phyloP scores from a whole-genome alignment of 768 basidiomycete species.

The Stropharia rugosoannulata region DNA sequence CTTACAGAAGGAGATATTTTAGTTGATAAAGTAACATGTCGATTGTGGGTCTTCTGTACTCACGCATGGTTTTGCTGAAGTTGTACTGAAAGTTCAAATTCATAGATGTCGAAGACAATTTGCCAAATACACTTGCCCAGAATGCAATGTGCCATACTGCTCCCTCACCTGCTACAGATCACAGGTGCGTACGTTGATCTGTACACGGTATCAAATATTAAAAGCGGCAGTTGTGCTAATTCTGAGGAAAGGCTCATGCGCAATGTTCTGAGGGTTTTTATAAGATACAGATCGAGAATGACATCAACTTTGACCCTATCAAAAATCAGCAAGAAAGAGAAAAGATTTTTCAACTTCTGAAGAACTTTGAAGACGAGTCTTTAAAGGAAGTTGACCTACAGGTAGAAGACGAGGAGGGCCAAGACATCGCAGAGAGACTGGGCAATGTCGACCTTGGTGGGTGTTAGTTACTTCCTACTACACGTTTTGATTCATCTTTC shows the following conservation, averaged over 20 bases:
- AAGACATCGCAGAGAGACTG: slow-evolving; percentile 51
- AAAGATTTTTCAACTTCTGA: slow-evolving; percentile 69
- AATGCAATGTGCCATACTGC: slow-evolving; percentile 81
- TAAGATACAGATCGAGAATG: slow-evolving; percentile 65
- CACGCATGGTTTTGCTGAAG: neutral
- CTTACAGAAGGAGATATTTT: slow-evolving; percentile 1
- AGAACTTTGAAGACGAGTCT: slow-evolving; percentile 67
- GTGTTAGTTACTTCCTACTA: slow-evolving; percentile 15
- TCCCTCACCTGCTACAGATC: slow-evolving; percentile 79
- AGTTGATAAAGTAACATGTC: slow-evolving; percentile 35
- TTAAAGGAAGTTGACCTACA: slow-evolving; percentile 26
- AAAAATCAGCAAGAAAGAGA: slow-evolving; percentile 56
- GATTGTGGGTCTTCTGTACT: slow-evolving; percentile 36
- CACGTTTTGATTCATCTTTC: neutral
- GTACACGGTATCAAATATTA: slow-evolving; percentile 3
- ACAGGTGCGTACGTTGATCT: slow-evolving; percentile 41
- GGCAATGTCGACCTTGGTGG: slow-evolving; percentile 61
- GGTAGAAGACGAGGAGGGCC: slow-evolving; percentile 29
- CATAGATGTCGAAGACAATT: slow-evolving; percentile 72
- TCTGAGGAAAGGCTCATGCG: slow-evolving; percentile 47
- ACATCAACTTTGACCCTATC: slow-evolving; percentile 56
- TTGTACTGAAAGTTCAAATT: neutral
- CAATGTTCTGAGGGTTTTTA: slow-evolving; percentile 85
- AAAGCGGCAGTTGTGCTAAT: neutral
- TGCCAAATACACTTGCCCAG: slow-evolving; percentile 79